phyloP scores from a whole-genome alignment of 768 basidiomycete genomes.

The Crepidotus variabilis region DNA sequence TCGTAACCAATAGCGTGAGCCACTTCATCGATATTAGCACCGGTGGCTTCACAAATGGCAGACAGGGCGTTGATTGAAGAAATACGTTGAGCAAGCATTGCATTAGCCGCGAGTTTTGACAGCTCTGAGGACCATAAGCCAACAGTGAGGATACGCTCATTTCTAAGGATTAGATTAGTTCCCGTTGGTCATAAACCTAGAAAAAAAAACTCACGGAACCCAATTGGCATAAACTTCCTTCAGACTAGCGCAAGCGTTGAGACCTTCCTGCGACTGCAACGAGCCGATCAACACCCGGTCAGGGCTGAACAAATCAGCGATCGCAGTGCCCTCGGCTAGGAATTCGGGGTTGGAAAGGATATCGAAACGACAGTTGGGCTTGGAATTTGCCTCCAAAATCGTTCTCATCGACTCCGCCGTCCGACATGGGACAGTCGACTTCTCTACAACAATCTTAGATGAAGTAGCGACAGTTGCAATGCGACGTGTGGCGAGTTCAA shows the following conservation, averaged over 20 bases:
- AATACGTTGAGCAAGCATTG: slow-evolving; percentile 99
- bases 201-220: slow-evolving; percentile 73
- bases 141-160: slow-evolving; percentile 82
- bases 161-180: slow-evolving; percentile 32
- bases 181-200: background rate
- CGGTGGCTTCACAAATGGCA: slow-evolving; percentile 98
- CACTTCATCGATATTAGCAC: slow-evolving; percentile 98
- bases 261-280: slow-evolving; percentile 84
- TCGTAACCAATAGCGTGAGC: slow-evolving; percentile 92
- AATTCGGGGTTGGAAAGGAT: slow-evolving; percentile 99
- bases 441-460: slow-evolving; percentile 98
- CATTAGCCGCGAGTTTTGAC: slow-evolving; percentile 97
- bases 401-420: slow-evolving; percentile 99
- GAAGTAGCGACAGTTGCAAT: slow-evolving; percentile 89
- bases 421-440: slow-evolving; percentile 97
- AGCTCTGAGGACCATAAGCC: slow-evolving; percentile 99
- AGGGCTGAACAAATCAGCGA: slow-evolving; percentile 80
- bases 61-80: slow-evolving; percentile 97
- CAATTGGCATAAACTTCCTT: slow-evolving; percentile 89
- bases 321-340: slow-evolving; percentile 97
- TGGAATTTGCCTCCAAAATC: slow-evolving; percentile 98
- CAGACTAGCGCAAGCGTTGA: slow-evolving; percentile 73
- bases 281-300: slow-evolving; percentile 98
- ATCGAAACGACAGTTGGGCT: slow-evolving; percentile 86
- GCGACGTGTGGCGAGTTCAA: slow-evolving; percentile 93